Percentiles rank a stretch among this genome's conserved stretches.
Evolutionary conservation across 257 asterid genomes (phyloP).

Genomic region (Nicotiana noctiflora): DNA sequence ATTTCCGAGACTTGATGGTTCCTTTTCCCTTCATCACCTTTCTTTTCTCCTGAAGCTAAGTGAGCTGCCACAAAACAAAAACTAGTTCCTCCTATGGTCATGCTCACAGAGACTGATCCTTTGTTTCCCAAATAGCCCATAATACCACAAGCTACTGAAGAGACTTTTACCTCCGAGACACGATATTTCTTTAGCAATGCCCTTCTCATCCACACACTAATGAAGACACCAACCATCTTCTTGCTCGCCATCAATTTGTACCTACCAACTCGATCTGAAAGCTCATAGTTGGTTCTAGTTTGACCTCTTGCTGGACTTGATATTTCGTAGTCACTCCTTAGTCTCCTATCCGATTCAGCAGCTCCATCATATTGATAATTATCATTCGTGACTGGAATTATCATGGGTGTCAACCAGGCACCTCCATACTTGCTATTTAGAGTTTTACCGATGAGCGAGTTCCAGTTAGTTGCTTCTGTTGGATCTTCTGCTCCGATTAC

Average conservation of each 20-base stretch:
- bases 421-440: slow-evolving; percentile 60
- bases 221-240: slow-evolving; percentile 92
- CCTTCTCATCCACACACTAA: slow-evolving; percentile 85
- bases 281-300: slow-evolving; percentile 10
- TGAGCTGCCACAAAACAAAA: slow-evolving; percentile 92
- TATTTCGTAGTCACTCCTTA: slow-evolving; percentile 10
- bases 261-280: slow-evolving; percentile 21
- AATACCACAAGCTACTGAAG: slow-evolving; percentile 87
- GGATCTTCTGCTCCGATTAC: slow-evolving; percentile 79
- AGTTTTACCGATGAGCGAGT: slow-evolving; percentile 57
- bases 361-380: slow-evolving; percentile 19
- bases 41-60: slow-evolving; percentile 93
- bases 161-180: slow-evolving; percentile 54
- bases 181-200: slow-evolving; percentile 43
- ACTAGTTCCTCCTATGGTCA: slow-evolving; percentile 67
- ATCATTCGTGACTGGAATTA: slow-evolving; percentile 57
- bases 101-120: slow-evolving; percentile 78
- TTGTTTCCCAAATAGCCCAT: slow-evolving; percentile 94
- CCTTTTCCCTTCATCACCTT: slow-evolving; percentile 85
- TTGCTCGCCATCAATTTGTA: slow-evolving; percentile 75
- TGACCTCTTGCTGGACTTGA: slow-evolving; percentile 16
- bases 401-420: slow-evolving; percentile 66
- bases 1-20: slow-evolving; percentile 77
- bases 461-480: slow-evolving; percentile 91
- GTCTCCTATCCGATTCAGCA: slow-evolving; percentile 11